Conservation (phyloP, 2,329 filamentous ascomycete species). For the Aspergillus sp. region DNA sequence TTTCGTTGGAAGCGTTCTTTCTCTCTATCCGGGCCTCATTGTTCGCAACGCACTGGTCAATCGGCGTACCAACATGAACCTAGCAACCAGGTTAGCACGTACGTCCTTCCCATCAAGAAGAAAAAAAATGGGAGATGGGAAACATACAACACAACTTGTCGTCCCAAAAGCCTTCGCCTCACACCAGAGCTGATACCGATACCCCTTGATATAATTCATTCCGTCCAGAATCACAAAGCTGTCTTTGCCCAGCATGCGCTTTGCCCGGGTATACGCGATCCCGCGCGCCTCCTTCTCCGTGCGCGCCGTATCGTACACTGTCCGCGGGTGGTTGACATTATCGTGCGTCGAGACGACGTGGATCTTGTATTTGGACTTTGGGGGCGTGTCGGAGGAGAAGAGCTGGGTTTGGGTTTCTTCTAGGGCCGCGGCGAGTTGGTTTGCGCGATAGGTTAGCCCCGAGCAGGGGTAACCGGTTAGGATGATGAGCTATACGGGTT, state of each 20-base stretch:
- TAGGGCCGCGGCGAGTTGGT: constrained; percentile 56
- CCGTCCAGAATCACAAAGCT: constrained; percentile 64
- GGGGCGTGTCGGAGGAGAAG: constrained; percentile 34
- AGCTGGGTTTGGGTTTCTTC: constrained; percentile 49
- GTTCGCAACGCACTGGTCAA: constrained; percentile 55
- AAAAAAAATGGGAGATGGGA: neutral
- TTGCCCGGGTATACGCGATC: constrained; percentile 61
- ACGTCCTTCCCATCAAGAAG: neutral
- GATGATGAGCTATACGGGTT: constrained; percentile 53
- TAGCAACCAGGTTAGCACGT: constrained; percentile 21
- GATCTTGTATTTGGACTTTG: constrained; percentile 47
- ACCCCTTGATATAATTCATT: constrained; percentile 69
- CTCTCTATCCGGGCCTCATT: constrained; percentile 45
- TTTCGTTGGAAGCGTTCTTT: constrained; percentile 8
- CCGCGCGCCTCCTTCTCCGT: constrained; percentile 65
- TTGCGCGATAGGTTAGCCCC: constrained; percentile 61
- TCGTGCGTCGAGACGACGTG: constrained; percentile 42
- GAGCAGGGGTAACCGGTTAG: constrained; percentile 64
- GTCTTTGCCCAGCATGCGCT: constrained; percentile 57
- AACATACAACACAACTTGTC: constrained; percentile 60
- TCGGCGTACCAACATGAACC: constrained; percentile 59
- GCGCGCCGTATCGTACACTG: constrained; percentile 57
- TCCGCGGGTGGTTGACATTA: constrained; percentile 42
- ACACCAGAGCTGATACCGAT: constrained; percentile 66
- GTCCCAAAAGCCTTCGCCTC: constrained; percentile 64